Conservation (phyloP, 345 rosid genomes). For the Laguncularia racemosa region DNA sequence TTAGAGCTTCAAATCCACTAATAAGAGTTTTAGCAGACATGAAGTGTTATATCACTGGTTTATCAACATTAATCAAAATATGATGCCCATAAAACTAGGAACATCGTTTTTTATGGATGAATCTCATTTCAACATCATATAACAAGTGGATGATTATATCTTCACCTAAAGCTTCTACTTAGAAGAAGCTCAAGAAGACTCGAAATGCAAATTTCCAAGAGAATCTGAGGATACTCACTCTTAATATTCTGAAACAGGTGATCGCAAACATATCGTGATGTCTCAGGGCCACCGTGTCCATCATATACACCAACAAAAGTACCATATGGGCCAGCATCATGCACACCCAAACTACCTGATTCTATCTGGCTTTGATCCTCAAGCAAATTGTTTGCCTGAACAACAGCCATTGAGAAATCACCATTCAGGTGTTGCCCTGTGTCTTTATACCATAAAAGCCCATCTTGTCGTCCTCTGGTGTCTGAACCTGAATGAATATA, state of each 20-base stretch:
- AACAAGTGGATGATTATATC: no score
- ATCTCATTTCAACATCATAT: no score
- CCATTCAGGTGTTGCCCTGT: slow-evolving; percentile 38
- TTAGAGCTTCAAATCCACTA: no score
- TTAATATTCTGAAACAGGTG: slow-evolving; percentile 41
- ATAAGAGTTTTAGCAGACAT: no score
- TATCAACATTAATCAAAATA: no score
- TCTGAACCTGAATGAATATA: slow-evolving; percentile 29
- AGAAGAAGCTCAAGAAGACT: not conserved
- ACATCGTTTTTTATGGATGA: no score
- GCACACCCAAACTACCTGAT: slow-evolving; percentile 38
- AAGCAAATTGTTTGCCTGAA: slow-evolving; percentile 43
- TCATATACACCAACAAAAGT: slow-evolving; percentile 48
- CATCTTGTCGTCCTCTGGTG: slow-evolving; percentile 38
- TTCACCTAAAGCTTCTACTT: not conserved
- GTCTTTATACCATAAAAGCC: slow-evolving; percentile 50
- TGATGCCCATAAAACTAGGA: no score
- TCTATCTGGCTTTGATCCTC: slow-evolving; percentile 55
- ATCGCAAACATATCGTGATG: slow-evolving; percentile 33
- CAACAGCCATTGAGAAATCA: slow-evolving; percentile 50
- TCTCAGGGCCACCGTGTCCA: slow-evolving; percentile 52
- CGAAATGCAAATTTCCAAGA: not conserved
- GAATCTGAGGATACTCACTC: slow-evolving; percentile 18
- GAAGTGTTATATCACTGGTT: no score
- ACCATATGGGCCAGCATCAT: slow-evolving; percentile 39